Conservation (phyloP, 148 eudicot species). For the Rhododendron kiyosumense region DNA sequence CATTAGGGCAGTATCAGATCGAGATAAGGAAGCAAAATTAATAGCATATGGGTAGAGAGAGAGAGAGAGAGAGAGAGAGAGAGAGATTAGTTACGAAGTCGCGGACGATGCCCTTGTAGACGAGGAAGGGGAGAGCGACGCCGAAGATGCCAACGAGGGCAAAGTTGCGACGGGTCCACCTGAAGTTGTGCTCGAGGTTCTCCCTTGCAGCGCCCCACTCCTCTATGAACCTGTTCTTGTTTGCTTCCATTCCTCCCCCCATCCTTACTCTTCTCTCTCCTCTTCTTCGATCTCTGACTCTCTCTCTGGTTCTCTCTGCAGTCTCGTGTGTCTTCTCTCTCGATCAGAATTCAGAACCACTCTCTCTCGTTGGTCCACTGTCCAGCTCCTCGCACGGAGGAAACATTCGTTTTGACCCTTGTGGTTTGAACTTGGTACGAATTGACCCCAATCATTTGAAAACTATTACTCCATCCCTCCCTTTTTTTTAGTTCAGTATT, state of each 20-base stretch:
- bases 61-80: conserved; percentile 15
- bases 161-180: conserved; percentile 95
- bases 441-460: neutral
- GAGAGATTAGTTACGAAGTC: conserved; percentile 58
- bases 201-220: conserved; percentile 84
- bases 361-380: neutral
- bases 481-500: too few relatives aligned
- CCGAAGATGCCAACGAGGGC: conserved; percentile 87
- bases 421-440: neutral
- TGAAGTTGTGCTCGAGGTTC: conserved; percentile 82
- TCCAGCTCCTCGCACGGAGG: neutral
- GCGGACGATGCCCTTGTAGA: conserved; percentile 91
- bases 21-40: neutral
- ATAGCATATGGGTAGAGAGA: neutral
- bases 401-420: neutral
- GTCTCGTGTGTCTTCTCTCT: neutral
- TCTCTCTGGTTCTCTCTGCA: neutral
- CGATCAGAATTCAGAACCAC: neutral
- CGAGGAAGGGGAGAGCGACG: conserved; percentile 64
- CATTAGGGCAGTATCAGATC: neutral
- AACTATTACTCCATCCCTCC: neutral
- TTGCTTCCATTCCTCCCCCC: conserved; percentile 96
- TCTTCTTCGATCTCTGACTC: neutral
- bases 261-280: conserved; percentile 23
- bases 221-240: conserved; percentile 88